These are phyloP conservation scores for Vairimorpha apis DNA, from an alignment of 371 early-diverging fungal genomes.

Conservation along the genomic window DNA sequence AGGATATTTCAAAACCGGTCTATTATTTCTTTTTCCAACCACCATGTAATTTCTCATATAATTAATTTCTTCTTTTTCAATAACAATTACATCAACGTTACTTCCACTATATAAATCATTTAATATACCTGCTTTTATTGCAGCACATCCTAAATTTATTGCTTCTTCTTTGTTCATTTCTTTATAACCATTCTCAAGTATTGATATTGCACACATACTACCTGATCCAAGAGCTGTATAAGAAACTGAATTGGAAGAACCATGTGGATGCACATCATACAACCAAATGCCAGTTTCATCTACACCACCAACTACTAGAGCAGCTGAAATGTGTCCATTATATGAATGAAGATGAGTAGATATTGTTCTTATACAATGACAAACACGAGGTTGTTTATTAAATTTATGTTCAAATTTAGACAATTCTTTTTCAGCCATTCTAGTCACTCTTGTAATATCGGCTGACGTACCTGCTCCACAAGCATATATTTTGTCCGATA, in stretches of 20 bases:
- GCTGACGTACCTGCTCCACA: slow-evolving; percentile 99
- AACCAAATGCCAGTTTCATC: slow-evolving; percentile 81
- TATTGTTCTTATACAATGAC: slow-evolving; percentile 73
- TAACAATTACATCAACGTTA: slow-evolving; percentile 77
- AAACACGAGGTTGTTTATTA: slow-evolving; percentile 76
- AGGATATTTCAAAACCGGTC: slow-evolving; percentile 38
- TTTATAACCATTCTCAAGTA: slow-evolving; percentile 82
- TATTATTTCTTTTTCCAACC: slow-evolving; percentile 48
- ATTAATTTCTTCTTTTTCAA: slow-evolving; percentile 30
- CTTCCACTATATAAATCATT: slow-evolving; percentile 97
- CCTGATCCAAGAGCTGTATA: slow-evolving; percentile 95
- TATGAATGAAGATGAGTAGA: slow-evolving; percentile 66
- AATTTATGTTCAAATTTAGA: slow-evolving; percentile 81
- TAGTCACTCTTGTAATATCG: slow-evolving; percentile 89
- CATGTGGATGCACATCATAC: slow-evolving; percentile 87
- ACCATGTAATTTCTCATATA: slow-evolving; percentile 44
- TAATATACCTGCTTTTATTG: slow-evolving; percentile 93
- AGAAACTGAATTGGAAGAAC: slow-evolving; percentile 84
- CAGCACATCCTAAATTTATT: slow-evolving; percentile 78
- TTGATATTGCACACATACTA: slow-evolving; percentile 87
- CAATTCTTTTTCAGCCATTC: slow-evolving; percentile 79
- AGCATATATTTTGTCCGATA: slow-evolving; percentile 96
- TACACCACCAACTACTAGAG: slow-evolving; percentile 87
- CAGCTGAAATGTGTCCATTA: slow-evolving; percentile 91
- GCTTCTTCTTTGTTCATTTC: slow-evolving; percentile 81